These are phyloP conservation scores for Stylosanthes scabra DNA, from an alignment of 331 rosid genomes.

Conservation along the genomic window DNA sequence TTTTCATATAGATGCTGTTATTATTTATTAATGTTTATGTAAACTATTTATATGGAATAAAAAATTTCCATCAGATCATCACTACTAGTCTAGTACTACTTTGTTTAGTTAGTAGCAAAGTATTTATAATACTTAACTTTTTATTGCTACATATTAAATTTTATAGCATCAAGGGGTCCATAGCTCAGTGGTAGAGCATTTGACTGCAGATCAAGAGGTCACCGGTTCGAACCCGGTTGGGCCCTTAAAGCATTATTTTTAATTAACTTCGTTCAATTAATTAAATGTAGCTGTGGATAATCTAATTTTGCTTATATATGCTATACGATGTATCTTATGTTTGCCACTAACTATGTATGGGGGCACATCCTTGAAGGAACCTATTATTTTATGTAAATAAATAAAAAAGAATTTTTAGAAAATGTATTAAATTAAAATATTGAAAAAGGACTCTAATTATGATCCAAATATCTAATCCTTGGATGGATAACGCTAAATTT, in stretches of 20 bases:
- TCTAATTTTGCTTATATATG: background rate
- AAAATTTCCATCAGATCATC: no score
- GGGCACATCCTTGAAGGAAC: conserved; percentile 13
- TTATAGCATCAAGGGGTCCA: conserved; percentile 31
- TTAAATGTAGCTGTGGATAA: background rate
- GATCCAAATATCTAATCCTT: conserved; percentile 7
- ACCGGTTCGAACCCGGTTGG: conserved; percentile 99
- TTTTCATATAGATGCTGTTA: no score
- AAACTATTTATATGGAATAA: no score
- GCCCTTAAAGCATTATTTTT: conserved; percentile 51
- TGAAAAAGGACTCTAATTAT: background rate
- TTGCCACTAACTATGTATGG: conserved; percentile 27
- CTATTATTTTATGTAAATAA: conserved; percentile 21
- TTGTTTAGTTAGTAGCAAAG: no score
- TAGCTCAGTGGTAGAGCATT: conserved; percentile 73
- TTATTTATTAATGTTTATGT: no score
- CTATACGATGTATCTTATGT: conserved; percentile 11
- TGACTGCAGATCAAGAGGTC: conserved; percentile 99
- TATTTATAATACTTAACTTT: no score
- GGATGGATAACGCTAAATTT: conserved; percentile 35
- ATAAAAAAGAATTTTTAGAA: conserved; percentile 21
- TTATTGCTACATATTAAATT: no score
- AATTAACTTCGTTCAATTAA: background rate
- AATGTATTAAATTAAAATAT: background rate
- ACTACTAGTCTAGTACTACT: no score